These are phyloP conservation scores for Rhodotorula toruloides DNA, from an alignment of 768 basidiomycete species.

Conservation along the genomic window DNA sequence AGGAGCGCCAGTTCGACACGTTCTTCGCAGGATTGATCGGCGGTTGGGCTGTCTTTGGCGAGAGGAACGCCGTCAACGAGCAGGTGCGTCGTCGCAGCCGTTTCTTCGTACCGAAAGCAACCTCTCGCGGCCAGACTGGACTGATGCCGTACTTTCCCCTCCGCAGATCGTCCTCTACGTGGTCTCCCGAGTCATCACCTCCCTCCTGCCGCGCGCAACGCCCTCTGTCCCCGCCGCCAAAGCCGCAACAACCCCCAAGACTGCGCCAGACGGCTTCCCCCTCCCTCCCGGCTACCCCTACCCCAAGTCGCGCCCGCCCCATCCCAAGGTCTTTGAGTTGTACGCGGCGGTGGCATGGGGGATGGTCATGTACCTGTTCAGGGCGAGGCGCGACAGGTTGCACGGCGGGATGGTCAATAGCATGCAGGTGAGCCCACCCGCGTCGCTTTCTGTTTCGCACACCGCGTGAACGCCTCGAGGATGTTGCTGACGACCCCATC, in stretches of 20 bases:
- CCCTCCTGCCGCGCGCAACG: conserved; percentile 76
- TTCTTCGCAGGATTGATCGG: conserved; percentile 90
- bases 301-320: conserved; percentile 66
- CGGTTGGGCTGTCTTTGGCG: conserved; percentile 68
- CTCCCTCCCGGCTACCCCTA: conserved; percentile 46
- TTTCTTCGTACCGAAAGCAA: background rate
- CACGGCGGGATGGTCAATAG: conserved; percentile 96
- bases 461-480: background rate
- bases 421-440: conserved; percentile 55
- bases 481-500: background rate
- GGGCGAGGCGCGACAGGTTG: conserved; percentile 77
- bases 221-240: conserved; percentile 50
- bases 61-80: conserved; percentile 81
- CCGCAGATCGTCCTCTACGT: conserved; percentile 94
- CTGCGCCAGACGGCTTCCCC: conserved; percentile 24
- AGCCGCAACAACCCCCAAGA: conserved; percentile 35
- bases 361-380: conserved; percentile 92
- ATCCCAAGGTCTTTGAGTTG: conserved; percentile 73
- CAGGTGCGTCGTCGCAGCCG: conserved; percentile 57
- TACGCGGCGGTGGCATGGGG: conserved; percentile 91
- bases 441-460: background rate
- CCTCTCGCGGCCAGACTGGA: background rate
- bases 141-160: background rate
- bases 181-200: conserved; percentile 81
- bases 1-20: conserved; percentile 72